Percentiles rank a stretch among this genome's conserved stretches.
Evolutionary conservation across 805 yeast species (phyloP).

Genomic region (Candida maltosa): DNA sequence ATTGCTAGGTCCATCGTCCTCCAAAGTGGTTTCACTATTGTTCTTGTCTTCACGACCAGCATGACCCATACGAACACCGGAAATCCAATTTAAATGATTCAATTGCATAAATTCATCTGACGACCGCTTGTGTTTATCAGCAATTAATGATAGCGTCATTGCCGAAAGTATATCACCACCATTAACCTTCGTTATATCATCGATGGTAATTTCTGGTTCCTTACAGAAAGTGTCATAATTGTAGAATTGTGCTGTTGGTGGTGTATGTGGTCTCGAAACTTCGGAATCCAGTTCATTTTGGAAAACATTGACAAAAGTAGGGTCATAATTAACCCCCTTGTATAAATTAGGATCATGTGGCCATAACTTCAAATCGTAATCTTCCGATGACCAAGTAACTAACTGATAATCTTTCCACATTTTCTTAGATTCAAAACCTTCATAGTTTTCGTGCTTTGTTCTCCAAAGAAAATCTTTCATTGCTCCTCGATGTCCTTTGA

Average conservation of each 20-base stretch:
- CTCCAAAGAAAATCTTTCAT: constrained; percentile 91
- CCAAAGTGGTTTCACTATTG: constrained; percentile 2
- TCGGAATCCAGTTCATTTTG: constrained; percentile 10
- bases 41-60: constrained; percentile 35
- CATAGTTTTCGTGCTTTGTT: constrained; percentile 35
- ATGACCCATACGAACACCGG: constrained; percentile 80
- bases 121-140: constrained; percentile 35
- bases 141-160: constrained; percentile 30
- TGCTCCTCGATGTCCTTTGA: constrained; percentile 80
- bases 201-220: constrained; percentile 35
- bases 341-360: constrained; percentile 44
- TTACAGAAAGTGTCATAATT: constrained; percentile 31
- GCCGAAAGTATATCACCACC: constrained; percentile 35
- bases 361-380: constrained; percentile 83
- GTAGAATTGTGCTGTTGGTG: constrained; percentile 9
- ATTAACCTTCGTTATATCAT: constrained; percentile 27
- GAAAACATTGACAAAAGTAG: constrained; percentile 14
- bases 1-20: constrained; percentile 48
- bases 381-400: constrained; percentile 87
- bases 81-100: constrained; percentile 84
- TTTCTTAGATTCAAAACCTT: constrained; percentile 45
- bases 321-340: constrained; percentile 35
- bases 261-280: constrained; percentile 5
- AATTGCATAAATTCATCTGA: constrained; percentile 36
- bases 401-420: constrained; percentile 84